Evolutionary conservation across 495 filamentous ascomycete genomes (phyloP).

Genomic region (Pseudoneurospora amorphoporcata): DNA sequence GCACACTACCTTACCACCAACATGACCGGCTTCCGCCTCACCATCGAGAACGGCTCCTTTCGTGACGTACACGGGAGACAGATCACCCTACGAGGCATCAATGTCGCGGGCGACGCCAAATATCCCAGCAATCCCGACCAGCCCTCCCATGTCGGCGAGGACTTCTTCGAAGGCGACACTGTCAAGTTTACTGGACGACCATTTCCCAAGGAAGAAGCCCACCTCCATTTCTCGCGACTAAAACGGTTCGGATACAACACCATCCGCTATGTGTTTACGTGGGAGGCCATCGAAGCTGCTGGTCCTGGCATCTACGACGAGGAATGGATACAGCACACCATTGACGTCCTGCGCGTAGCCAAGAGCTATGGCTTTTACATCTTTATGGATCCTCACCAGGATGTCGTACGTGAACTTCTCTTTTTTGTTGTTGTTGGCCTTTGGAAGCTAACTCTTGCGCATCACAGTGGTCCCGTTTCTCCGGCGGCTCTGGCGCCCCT

Average conservation of each 20-base stretch:
- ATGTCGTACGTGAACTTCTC: slow-evolving; percentile 54
- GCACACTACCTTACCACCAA: not conserved
- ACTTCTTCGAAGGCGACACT: slow-evolving; percentile 87
- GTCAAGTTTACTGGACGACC: slow-evolving; percentile 84
- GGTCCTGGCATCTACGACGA: slow-evolving; percentile 94
- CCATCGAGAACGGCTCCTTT: slow-evolving; percentile 75
- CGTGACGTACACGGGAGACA: slow-evolving; percentile 48
- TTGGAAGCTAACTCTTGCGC: not conserved
- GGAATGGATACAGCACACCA: slow-evolving; percentile 84
- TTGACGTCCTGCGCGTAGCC: slow-evolving; percentile 69
- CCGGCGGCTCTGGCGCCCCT: slow-evolving; percentile 88
- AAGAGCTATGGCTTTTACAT: slow-evolving; percentile 89
- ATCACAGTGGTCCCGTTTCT: slow-evolving; percentile 78
- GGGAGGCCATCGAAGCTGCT: slow-evolving; percentile 95
- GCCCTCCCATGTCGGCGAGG: slow-evolving; percentile 64
- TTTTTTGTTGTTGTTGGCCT: not conserved
- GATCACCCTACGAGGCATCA: slow-evolving; percentile 52
- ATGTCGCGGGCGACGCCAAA: slow-evolving; percentile 55
- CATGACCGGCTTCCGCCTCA: slow-evolving; percentile 48
- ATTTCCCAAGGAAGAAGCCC: slow-evolving; percentile 72
- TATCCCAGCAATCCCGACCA: slow-evolving; percentile 64
- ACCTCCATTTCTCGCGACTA: slow-evolving; percentile 77
- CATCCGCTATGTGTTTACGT: slow-evolving; percentile 93
- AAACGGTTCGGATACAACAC: slow-evolving; percentile 89
- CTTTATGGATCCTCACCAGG: slow-evolving; percentile 97